Percentiles rank a stretch among this genome's conserved stretches.
phyloP scores from a whole-genome alignment of 331 rosid species.

The Quercus tomentella region DNA sequence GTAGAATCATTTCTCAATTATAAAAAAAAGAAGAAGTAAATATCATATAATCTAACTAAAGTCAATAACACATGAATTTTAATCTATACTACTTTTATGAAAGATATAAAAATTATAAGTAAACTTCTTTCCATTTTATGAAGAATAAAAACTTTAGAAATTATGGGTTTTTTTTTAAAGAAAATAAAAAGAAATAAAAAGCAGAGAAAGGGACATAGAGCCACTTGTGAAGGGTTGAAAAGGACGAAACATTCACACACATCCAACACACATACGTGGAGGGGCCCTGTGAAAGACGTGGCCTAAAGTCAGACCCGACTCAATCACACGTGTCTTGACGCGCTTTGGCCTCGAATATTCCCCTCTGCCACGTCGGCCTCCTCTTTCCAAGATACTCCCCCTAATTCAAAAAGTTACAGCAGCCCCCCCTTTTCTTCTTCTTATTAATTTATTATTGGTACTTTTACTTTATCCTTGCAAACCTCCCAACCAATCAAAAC shows the following conservation, averaged over 20 bases:
- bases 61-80: too few species aligned
- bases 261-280: conserved; percentile 17
- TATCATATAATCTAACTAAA: too few species aligned
- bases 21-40: too few species aligned
- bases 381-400: not conserved
- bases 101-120: too few species aligned
- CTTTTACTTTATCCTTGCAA: too few species aligned
- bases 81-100: too few species aligned
- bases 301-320: conserved; percentile 39
- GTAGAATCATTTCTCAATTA: fast-evolving
- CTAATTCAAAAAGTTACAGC: not conserved
- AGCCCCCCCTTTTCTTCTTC: not conserved
- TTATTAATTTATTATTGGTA: not conserved
- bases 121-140: too few species aligned
- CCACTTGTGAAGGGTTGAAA: conserved; percentile 27
- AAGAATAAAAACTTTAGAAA: not conserved
- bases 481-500: too few species aligned
- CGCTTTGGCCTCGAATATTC: conserved; percentile 32
- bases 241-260: conserved; percentile 15
- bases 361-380: conserved; percentile 27
- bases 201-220: not conserved
- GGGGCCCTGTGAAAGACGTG: conserved; percentile 26
- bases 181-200: not conserved
- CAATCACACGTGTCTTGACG: conserved; percentile 58
- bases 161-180: too few species aligned